Base-by-base conservation (phyloP, 495 filamentous ascomycete genomes). In the Xylaria flabelliformis region DNA sequence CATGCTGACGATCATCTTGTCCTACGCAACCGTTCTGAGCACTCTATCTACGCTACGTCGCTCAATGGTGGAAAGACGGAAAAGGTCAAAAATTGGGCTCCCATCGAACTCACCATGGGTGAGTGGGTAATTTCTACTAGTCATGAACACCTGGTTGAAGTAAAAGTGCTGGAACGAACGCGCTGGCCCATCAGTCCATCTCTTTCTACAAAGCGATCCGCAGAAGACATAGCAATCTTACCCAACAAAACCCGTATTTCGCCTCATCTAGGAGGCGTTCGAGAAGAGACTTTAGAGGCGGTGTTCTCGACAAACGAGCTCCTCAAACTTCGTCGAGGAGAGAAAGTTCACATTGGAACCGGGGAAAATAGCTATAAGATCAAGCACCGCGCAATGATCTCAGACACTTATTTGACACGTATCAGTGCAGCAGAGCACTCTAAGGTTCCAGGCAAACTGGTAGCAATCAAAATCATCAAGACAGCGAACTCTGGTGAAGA, bases 391-490 rank as follows among this genome's bases (percentile, higher is more conserved):
- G 64, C 19, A 21, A 50, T 50, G 12, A 55, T 55, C 34, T 39
- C 46, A 26, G 48, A 67, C 50, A 19, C 42, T 9, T 8, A 24
- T 3, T 2, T 17, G 3, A 53, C 64, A 6, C 19, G 44, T 21
- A 50, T 67, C 50, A 41, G 48, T 13, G 32, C 26, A 41, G 48
- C 50, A 29, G 19, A 56, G 19, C 46, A 53, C 48, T 55, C 48
- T 8, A 3, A 26, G 1, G n/a, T 36, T 0, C 46, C 48, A 8
- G 64, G 64, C 26, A 67, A 26, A 29, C 10, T 24, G 5, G 48
- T 67, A 41, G 48, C 34, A 3, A 29, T 67, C 8, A 67, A 67
- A 34, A 32, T 67, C n/a, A n/a, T 55, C 32, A 67, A 67, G 64
- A 36, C 48, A 34, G 19, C 19, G 26, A 41, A 32, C 10, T 3